These are phyloP conservation scores for Fusarium anthophilum DNA, from an alignment of 2,329 filamentous ascomycete genomes.

Conservation along the genomic window DNA sequence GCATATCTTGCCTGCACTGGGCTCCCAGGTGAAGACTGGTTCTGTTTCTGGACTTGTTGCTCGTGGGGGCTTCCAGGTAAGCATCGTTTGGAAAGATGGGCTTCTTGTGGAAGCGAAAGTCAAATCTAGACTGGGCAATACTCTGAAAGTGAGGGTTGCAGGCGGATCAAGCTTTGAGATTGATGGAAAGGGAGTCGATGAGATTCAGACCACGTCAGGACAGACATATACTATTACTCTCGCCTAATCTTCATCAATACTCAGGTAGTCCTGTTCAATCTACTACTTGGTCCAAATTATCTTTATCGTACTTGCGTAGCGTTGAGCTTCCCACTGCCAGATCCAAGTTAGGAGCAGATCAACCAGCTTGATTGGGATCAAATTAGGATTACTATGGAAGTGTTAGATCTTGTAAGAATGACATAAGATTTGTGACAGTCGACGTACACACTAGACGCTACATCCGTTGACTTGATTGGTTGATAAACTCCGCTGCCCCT, in stretches of 20 bases:
- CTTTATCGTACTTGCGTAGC: no score
- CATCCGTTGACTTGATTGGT: background rate
- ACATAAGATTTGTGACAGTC: no score
- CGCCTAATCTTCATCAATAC: fast-evolving
- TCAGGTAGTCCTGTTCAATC: fast-evolving
- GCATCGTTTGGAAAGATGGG: background rate
- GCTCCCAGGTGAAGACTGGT: background rate
- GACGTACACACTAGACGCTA: no score
- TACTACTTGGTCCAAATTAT: no score
- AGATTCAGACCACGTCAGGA: background rate
- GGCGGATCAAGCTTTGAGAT: background rate
- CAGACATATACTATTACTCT: background rate
- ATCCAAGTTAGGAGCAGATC: no score
- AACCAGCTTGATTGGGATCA: no score
- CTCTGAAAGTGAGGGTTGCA: background rate
- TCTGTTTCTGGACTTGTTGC: background rate
- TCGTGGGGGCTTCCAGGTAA: background rate
- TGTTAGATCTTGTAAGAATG: no score
- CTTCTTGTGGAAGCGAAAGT: fast-evolving
- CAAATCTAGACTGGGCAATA: background rate
- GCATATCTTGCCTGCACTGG: background rate
- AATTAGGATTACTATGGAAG: no score
- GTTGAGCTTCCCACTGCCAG: no score
- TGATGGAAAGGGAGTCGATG: background rate
- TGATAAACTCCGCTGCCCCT: background rate